phyloP scores from a whole-genome alignment of 257 asterid genomes.

The Solanum rostratum region DNA sequence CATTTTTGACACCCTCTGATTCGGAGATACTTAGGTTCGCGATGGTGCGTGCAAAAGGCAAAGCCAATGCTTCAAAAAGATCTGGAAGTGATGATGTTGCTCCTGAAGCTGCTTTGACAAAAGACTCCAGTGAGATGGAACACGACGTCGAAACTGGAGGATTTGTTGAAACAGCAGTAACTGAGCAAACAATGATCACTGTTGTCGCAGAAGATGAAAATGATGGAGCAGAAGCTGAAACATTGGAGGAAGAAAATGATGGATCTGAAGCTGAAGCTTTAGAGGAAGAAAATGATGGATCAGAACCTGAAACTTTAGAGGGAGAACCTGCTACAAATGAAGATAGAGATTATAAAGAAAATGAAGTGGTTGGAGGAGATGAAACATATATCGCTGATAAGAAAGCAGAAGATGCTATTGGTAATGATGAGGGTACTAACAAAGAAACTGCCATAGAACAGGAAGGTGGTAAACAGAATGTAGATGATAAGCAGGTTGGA shows the following conservation, averaged over 20 bases:
- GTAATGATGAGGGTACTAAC: neutral
- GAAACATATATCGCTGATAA: conserved; percentile 10
- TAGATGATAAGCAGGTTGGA: conserved; percentile 20
- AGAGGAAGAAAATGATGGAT: neutral
- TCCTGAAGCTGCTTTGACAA: neutral
- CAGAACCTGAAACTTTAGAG: neutral
- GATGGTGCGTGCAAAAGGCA: neutral
- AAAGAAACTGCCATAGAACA: neutral
- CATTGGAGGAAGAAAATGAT: neutral
- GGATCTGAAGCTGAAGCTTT: neutral
- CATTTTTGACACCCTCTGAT: neutral
- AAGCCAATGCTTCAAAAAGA: neutral
- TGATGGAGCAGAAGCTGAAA: neutral
- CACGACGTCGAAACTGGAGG: neutral
- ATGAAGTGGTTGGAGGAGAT: conserved; percentile 1
- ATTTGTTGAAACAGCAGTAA: neutral
- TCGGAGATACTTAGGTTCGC: neutral
- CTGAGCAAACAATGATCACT: neutral
- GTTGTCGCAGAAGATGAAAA: neutral
- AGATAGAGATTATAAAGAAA: neutral
- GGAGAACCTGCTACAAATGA: neutral
- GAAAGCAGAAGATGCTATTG: conserved; percentile 17
- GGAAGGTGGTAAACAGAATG: neutral
- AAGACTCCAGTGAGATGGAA: neutral
- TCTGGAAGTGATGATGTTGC: neutral